Conservation (phyloP, 78 protist genomes). For the Dictyostelium discoideum region DNA sequence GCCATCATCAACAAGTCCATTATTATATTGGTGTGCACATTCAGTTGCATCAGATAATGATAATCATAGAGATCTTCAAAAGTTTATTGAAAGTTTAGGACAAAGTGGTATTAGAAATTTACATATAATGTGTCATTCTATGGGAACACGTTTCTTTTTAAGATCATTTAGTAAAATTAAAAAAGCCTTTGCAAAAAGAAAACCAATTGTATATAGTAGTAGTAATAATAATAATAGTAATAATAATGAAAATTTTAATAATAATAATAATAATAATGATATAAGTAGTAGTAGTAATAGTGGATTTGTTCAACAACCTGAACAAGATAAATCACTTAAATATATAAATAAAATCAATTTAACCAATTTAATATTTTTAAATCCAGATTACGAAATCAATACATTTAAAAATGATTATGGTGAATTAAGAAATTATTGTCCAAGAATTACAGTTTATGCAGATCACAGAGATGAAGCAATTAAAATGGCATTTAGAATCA, state of each 20-base stretch:
- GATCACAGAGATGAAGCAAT: conserved; percentile 82
- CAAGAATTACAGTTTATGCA: conserved; percentile 78
- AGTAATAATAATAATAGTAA: conserved; percentile 3
- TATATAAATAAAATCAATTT: conserved; percentile 37
- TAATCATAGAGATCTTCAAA: conserved; percentile 60
- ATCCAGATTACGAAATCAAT: conserved; percentile 76
- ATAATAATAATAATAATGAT: not conserved
- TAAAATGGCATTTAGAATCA: conserved; percentile 57
- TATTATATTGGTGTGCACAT: conserved; percentile 76
- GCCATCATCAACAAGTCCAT: conserved; percentile 73
- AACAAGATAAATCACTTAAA: not conserved
- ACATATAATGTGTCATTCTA: conserved; percentile 76
- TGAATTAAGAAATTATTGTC: conserved; percentile 64
- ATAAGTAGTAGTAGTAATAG: conserved; percentile 11
- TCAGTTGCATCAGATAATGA: conserved; percentile 63
- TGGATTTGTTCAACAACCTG: not conserved
- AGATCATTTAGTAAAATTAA: conserved; percentile 48
- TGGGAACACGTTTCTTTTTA: conserved; percentile 76
- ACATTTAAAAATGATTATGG: conserved; percentile 70
- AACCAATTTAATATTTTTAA: conserved; percentile 67
- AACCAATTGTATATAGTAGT: not conserved
- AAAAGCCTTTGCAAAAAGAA: conserved; percentile 50
- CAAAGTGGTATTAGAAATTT: conserved; percentile 63
- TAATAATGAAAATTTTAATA: not conserved
- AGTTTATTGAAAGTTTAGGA: conserved; percentile 47